Evolutionary conservation across 805 yeast species (phyloP), one percentile per base, ranked within the genome.

Genomic region (Metschnikowia bowlesiae): DNA sequence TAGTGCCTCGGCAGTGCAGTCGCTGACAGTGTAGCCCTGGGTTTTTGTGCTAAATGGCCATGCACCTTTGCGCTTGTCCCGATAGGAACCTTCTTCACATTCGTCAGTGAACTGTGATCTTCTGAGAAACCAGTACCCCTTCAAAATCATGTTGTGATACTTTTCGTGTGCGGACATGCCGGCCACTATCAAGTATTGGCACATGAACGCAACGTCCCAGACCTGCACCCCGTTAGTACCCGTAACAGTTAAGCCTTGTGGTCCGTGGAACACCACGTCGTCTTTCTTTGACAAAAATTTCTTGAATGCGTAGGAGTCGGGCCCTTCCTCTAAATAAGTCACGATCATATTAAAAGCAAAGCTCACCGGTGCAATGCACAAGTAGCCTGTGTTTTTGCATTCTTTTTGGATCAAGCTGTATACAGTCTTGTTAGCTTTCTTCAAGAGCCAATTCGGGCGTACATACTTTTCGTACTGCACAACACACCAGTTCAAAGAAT

Each of bases 151-250:
- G 6, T 80, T 79, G 42, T 80, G 80, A 64, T 80, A 89, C 63
- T 84, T 82, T 0, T 87, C 83, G 33, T 74, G 58, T 30, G 83
- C 85, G 2, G 88, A 91, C 34, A 91, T 67, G 0, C 96, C 96
- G 0, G 96, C 87, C 60, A 79, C 72, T 52, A 89, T 83, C 54
- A 82, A 78, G 61, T 89, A 88, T 63, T 94, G 99, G 28, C 94
- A 74, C 49, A 88, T 86, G 70, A 94, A 92, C 0, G 97, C 91
- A 29, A 85, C 84, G 67, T 94, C 99, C 99, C 99, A 94, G 1
- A 86, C 91, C 68, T 94, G 99, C 0, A 88, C 89, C 26, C 99
- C 99, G 66, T 94, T 94, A 0, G 99, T 94, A 2, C 99, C 99
- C 88, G 87, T 89, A 50, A 89, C 86, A 2, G 92, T 81, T 83